These are phyloP conservation scores for Trichomonas gallinae DNA, from an alignment of 208 protist species.

Conservation along the genomic window DNA sequence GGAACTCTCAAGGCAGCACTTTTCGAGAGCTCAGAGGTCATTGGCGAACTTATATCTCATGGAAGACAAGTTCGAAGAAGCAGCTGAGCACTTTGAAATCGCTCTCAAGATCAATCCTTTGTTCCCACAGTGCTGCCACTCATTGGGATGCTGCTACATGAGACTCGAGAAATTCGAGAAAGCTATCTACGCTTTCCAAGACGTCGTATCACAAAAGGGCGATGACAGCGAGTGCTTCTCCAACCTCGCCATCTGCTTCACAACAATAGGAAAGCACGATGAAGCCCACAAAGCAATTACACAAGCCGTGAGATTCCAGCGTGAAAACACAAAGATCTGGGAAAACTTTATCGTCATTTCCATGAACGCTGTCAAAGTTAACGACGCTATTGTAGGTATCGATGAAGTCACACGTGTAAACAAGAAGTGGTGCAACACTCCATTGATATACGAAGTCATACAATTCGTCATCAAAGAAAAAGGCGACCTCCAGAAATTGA, in stretches of 20 bases:
- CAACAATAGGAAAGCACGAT: not conserved
- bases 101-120: not conserved
- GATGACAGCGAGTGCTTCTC: not conserved
- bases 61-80: not conserved
- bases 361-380: not conserved
- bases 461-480: not conserved
- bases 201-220: not conserved
- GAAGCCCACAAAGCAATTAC: slow-evolving; percentile 15
- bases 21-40: not conserved
- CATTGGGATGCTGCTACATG: not conserved
- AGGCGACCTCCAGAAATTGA: not conserved
- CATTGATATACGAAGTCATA: not conserved
- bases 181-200: not conserved
- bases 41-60: not conserved
- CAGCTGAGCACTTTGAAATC: not conserved
- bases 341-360: slow-evolving; percentile 12
- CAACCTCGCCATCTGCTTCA: not conserved
- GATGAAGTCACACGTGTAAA: not conserved
- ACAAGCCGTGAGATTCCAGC: slow-evolving; percentile 7
- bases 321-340: not conserved
- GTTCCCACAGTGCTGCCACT: not conserved
- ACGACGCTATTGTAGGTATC: not conserved
- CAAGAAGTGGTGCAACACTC: slow-evolving; percentile 3
- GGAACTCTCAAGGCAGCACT: not conserved
- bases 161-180: not conserved